Evolutionary conservation across 257 asterid genomes (phyloP), one percentile per base, ranked within the genome.

Genomic region (Ballota nigra): DNA sequence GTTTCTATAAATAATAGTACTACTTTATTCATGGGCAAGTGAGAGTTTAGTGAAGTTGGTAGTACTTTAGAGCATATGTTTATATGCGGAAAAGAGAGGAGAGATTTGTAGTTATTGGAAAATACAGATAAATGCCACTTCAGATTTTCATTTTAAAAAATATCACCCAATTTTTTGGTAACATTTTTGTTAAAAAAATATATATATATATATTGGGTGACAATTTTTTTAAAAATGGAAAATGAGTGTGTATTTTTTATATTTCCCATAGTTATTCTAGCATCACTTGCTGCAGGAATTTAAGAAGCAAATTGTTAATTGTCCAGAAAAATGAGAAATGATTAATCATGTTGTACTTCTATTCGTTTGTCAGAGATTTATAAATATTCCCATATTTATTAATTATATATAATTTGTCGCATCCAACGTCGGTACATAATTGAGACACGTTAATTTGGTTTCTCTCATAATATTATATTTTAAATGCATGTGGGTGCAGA

Each of bases 321-420:
- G 65, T 78, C 79, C 57, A 45, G 40, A 41, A 40, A 26, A 45
- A 59, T 65, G 73, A 18, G 38, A 58, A 72, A 62, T 76, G 74
- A 33, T 56, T 63, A 68, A 51, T 36, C 43, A 13, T 70, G 60
- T 68, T 70, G 60, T 68, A 75, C 47, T 45, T 62, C 38, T 64
- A 26, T 26, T 66, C 63, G 13, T 28, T 75, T 55, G 19, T 53
- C 69, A n/a, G 15, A 64, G 47, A 55, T 70, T n/a, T 58, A 56
- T 33, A 15, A 19, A 29, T 26, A 20, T 68, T 63, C 11, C 5
- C 26, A 11, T 76, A 13, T 20, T 47, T 40, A 43, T 12, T 10
- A 28, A 66, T 43, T 57, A 26, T 52, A 0, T 68, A 60, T 31
- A n/a, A 34, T 57, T 66, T 82, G 85, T 81, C 83, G 70, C 74